phyloP scores from a whole-genome alignment of 805 yeast species.

The Zygotorulaspora sp. region DNA sequence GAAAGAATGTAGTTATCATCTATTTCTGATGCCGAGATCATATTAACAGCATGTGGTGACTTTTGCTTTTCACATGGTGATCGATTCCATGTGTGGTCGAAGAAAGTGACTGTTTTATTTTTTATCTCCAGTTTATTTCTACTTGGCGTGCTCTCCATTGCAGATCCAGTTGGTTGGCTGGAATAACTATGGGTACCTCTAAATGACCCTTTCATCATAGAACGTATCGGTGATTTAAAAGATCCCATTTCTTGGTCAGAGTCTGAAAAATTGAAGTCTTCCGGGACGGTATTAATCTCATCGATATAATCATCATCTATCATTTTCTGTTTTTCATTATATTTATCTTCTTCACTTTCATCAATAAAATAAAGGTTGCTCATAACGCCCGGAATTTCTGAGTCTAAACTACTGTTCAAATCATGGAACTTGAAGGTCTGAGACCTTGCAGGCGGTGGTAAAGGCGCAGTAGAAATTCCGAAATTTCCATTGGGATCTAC shows the following conservation, averaged over 20 bases:
- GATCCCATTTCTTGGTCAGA: conserved; percentile 18
- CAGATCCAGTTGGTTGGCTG: conserved; percentile 27
- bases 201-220: conserved; percentile 18
- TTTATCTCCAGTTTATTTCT: conserved; percentile 36
- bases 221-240: conserved; percentile 12
- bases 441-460: conserved; percentile 28
- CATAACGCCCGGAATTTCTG: conserved; percentile 35
- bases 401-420: conserved; percentile 35
- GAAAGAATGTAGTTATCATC: conserved; percentile 9
- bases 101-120: conserved; percentile 40
- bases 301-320: conserved; percentile 44
- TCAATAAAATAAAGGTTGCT: conserved; percentile 33
- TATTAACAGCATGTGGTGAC: conserved; percentile 6
- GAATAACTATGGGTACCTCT: conserved; percentile 34
- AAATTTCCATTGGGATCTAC: conserved; percentile 4
- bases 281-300: conserved; percentile 49
- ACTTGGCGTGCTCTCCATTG: conserved; percentile 30
- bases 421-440: conserved; percentile 39
- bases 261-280: conserved; percentile 37
- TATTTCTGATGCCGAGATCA: conserved; percentile 3
- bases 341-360: conserved; percentile 34
- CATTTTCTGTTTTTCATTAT: conserved; percentile 24
- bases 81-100: conserved; percentile 22
- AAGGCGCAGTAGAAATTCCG: conserved; percentile 2
- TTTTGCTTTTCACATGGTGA: conserved; percentile 7